phyloP scores from a whole-genome alignment of 371 early-diverging fungal genomes.

The Zychaea mexicana region DNA sequence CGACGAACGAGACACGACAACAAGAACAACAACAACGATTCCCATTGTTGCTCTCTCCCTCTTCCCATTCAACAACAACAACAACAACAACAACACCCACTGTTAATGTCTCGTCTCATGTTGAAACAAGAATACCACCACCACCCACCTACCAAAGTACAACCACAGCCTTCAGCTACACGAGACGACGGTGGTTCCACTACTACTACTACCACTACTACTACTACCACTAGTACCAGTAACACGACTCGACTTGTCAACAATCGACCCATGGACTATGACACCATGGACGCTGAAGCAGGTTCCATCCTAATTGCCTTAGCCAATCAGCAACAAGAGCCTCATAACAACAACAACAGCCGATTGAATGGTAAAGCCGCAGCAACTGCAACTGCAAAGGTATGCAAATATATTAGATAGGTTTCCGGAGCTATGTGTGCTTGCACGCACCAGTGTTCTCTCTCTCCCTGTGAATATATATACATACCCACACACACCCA shows the following conservation, averaged over 20 bases:
- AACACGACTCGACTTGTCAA: neutral
- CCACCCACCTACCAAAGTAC: conserved; percentile 32
- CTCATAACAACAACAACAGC: neutral
- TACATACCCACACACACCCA: no score
- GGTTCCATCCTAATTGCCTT: conserved; percentile 48
- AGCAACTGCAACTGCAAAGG: neutral
- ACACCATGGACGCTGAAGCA: conserved; percentile 47
- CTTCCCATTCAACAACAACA: conserved; percentile 2
- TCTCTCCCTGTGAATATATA: no score
- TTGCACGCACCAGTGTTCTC: no score
- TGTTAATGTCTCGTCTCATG: conserved; percentile 2
- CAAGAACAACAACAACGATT: no score
- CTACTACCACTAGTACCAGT: no score
- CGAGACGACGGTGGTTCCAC: conserved; percentile 28
- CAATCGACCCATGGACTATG: conserved; percentile 20
- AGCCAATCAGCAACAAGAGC: conserved; percentile 42
- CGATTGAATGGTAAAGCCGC: neutral
- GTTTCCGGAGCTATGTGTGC: no score
- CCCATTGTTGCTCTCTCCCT: neutral
- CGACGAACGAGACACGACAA: no score
- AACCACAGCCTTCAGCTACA: conserved; percentile 48
- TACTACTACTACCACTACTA: neutral
- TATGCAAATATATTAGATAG: no score
- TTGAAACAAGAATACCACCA: conserved; percentile 18
- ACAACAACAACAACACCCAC: neutral